These are phyloP conservation scores for Neurospora sp. DNA, from an alignment of 495 filamentous ascomycete species.

Conservation along the genomic window DNA sequence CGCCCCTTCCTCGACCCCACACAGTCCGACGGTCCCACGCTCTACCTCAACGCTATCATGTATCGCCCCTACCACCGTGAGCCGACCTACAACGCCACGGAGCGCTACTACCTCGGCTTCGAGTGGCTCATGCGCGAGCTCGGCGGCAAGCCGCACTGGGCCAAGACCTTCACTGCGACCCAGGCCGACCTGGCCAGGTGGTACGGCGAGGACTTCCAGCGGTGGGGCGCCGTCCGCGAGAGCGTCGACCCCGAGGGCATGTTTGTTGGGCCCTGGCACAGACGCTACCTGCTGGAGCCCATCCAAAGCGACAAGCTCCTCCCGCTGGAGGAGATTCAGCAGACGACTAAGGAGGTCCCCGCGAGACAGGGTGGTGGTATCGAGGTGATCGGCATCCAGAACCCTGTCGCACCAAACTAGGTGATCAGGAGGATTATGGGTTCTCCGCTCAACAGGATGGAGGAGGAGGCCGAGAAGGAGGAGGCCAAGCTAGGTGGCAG, in stretches of 20 bases:
- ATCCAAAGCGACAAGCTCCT: conserved; percentile 9
- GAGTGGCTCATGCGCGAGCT: conserved; percentile 92
- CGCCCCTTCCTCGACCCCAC: conserved; percentile 73
- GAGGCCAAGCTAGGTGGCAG: neutral
- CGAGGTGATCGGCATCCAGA: conserved; percentile 18
- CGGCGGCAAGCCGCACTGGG: conserved; percentile 90
- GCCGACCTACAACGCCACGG: conserved; percentile 53
- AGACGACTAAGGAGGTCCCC: conserved; percentile 4
- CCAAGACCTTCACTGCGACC: conserved; percentile 75
- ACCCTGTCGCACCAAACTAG: conserved; percentile 11
- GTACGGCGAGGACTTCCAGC: conserved; percentile 44
- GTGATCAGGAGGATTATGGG: neutral
- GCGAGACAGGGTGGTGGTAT: conserved; percentile 15
- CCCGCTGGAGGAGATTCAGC: conserved; percentile 28
- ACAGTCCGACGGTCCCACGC: conserved; percentile 55
- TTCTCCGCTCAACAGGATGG: neutral
- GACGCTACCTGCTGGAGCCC: conserved; percentile 51
- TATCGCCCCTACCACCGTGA: conserved; percentile 81
- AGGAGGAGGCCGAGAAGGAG: neutral
- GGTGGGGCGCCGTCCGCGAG: conserved; percentile 58
- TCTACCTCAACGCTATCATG: conserved; percentile 93
- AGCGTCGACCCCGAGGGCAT: conserved; percentile 81
- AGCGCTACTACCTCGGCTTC: conserved; percentile 85
- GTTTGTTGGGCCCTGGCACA: conserved; percentile 89
- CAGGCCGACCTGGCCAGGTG: conserved; percentile 46